Evolutionary conservation across 345 rosid species (phyloP).

Genomic region (Aethionema arabicum): DNA sequence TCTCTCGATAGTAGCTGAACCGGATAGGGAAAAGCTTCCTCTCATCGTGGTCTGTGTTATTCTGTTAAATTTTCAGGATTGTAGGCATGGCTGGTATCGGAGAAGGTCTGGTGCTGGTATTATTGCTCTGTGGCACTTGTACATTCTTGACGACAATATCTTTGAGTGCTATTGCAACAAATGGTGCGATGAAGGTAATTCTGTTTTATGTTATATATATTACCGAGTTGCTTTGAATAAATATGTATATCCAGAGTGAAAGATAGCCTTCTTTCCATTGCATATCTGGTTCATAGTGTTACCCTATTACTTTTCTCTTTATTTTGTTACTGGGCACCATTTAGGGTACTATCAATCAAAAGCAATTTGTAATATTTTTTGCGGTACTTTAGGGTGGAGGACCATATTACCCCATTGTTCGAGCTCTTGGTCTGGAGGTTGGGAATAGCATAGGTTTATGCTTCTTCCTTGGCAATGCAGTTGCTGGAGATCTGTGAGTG

Average conservation of each 20-base stretch:
- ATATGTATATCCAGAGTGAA: conserved; percentile 7
- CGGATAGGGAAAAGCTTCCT: not conserved
- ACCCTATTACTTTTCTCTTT: conserved; percentile 12
- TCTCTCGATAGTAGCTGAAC: not conserved
- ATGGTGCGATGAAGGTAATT: conserved; percentile 99
- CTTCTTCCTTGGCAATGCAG: conserved; percentile 98
- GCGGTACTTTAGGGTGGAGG: conserved; percentile 64
- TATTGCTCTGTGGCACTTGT: conserved; percentile 85
- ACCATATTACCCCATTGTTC: conserved; percentile 98
- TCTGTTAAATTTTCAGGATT: conserved; percentile 64
- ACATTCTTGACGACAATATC: conserved; percentile 94
- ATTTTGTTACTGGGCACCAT: conserved; percentile 11
- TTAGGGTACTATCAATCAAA: conserved; percentile 7
- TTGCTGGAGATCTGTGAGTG: conserved; percentile 99
- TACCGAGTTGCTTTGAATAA: conserved; percentile 8
- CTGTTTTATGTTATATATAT: conserved; percentile 4
- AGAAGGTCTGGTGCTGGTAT: conserved; percentile 74
- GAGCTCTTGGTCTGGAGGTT: conserved; percentile 99
- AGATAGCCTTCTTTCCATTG: conserved; percentile 15
- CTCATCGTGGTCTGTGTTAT: conserved; percentile 30
- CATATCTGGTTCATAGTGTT: conserved; percentile 21
- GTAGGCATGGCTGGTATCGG: conserved; percentile 99
- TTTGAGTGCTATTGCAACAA: conserved; percentile 98
- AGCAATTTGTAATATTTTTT: conserved; percentile 10
- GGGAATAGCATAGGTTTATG: conserved; percentile 99